Conservation (phyloP, 140 eudicot genomes). For the Senecio squalidus region DNA sequence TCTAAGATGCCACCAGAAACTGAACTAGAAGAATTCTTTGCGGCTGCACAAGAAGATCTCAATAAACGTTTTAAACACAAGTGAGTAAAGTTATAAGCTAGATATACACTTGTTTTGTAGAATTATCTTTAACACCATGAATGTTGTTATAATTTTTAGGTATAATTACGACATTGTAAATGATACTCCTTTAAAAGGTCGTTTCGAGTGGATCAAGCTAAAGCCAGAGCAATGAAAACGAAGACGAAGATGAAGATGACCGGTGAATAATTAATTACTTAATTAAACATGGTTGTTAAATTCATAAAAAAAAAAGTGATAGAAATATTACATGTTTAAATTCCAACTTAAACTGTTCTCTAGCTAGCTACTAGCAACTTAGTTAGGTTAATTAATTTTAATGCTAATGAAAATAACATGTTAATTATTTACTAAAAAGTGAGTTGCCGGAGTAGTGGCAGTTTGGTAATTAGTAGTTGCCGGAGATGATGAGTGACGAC, state of each 20-base stretch:
- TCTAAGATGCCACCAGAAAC: slow-evolving; percentile 46
- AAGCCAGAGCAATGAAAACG: no score
- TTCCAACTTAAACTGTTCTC: not conserved
- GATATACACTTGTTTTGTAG: not conserved
- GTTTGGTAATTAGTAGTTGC: not conserved
- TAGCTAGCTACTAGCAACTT: not conserved
- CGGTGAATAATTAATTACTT: not conserved
- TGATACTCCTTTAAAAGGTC: slow-evolving; percentile 70
- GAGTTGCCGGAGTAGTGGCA: slow-evolving; percentile 12
- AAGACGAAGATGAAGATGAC: not conserved
- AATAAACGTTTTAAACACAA: slow-evolving; percentile 47
- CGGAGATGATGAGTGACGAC: slow-evolving; percentile 14
- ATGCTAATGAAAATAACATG: no score
- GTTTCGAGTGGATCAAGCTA: slow-evolving; percentile 61
- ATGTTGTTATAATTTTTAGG: slow-evolving; percentile 27
- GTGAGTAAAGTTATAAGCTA: slow-evolving; percentile 28
- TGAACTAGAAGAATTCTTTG: slow-evolving; percentile 69
- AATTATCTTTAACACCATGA: not conserved
- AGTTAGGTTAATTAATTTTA: no score
- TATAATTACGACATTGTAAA: slow-evolving; percentile 73
- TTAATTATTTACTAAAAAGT: no score
- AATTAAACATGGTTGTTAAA: not conserved
- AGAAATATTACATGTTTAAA: not conserved
- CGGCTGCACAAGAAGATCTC: slow-evolving; percentile 45
- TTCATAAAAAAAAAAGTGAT: not conserved